These are phyloP conservation scores for Trypanosoma theileri DNA, from an alignment of 208 protist species.

Conservation along the genomic window DNA sequence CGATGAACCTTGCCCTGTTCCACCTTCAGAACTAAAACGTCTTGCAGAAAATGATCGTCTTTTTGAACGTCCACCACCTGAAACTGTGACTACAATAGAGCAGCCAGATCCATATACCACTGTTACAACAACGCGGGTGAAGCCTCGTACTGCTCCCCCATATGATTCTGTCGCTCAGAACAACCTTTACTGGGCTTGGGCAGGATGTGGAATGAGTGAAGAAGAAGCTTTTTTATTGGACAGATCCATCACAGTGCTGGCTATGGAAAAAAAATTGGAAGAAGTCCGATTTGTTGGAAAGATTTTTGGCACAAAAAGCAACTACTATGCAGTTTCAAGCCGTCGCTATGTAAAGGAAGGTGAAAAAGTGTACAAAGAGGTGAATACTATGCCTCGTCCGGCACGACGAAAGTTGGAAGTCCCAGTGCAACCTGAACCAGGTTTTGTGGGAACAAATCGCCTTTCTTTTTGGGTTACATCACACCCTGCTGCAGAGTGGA, in stretches of 20 bases:
- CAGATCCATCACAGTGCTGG: constrained; percentile 86
- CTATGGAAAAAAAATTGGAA: constrained; percentile 81
- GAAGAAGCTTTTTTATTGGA: constrained; percentile 89
- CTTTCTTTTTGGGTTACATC: constrained; percentile 92
- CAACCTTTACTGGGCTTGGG: constrained; percentile 75
- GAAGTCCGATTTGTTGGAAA: constrained; percentile 91
- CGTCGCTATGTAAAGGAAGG: constrained; percentile 67
- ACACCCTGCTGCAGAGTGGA: constrained; percentile 72
- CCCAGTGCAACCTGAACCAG: constrained; percentile 79
- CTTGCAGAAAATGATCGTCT: constrained; percentile 75
- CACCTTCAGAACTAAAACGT: constrained; percentile 66
- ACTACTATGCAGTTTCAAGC: constrained; percentile 88
- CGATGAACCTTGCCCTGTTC: constrained; percentile 58
- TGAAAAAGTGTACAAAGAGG: constrained; percentile 84
- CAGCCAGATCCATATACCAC: constrained; percentile 91
- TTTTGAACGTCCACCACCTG: constrained; percentile 71
- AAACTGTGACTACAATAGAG: constrained; percentile 83
- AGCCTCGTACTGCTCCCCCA: constrained; percentile 73
- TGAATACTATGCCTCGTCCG: constrained; percentile 88
- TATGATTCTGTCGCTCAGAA: constrained; percentile 71
- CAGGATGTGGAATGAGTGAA: constrained; percentile 75
- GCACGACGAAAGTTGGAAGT: constrained; percentile 81
- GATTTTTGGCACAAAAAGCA: constrained; percentile 77
- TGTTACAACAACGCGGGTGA: constrained; percentile 84
- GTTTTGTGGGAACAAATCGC: constrained; percentile 84